Evolutionary conservation across 1,139 yeast species (phyloP).

Genomic region (Yamadazyma triangularis): DNA sequence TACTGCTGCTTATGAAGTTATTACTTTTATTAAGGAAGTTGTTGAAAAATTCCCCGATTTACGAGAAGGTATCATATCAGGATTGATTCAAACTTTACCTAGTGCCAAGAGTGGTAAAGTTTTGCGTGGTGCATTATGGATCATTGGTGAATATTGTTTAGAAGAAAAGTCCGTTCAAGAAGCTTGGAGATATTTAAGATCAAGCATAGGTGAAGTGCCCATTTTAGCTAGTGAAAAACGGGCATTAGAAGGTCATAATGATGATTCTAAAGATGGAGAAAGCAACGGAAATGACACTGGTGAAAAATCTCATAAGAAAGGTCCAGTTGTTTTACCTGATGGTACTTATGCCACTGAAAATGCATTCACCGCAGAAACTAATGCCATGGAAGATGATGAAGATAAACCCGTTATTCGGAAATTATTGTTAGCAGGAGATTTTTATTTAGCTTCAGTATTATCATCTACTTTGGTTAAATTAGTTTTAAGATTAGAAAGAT

Average conservation of each 20-base stretch:
- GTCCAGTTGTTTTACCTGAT: constrained; percentile 90
- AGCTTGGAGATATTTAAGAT: constrained; percentile 85
- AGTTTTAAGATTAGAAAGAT: constrained; percentile 68
- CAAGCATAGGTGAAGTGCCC: constrained; percentile 88
- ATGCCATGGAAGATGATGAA: constrained; percentile 24
- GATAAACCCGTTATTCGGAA: constrained; percentile 74
- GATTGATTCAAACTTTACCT: constrained; percentile 61
- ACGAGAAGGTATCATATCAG: constrained; percentile 60
- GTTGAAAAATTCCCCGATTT: constrained; percentile 87
- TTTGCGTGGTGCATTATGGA: constrained; percentile 92
- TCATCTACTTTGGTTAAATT: constrained; percentile 87
- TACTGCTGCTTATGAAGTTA: constrained; percentile 83
- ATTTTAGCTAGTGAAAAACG: constrained; percentile 72
- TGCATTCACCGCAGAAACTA: constrained; percentile 58
- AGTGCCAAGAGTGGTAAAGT: constrained; percentile 83
- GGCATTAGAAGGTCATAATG: constrained; percentile 30
- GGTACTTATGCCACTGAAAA: constrained; percentile 98
- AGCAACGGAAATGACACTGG: constrained; percentile 26
- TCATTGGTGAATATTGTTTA: constrained; percentile 84
- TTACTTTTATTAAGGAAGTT: constrained; percentile 86
- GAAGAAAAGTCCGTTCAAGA: constrained; percentile 72
- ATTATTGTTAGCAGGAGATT: constrained; percentile 81
- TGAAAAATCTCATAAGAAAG: constrained; percentile 30
- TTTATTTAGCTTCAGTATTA: constrained; percentile 84
- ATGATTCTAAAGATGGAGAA: constrained; percentile 28